Conservation (phyloP, 305 asterid species). For the Solanum hybrid region DNA sequence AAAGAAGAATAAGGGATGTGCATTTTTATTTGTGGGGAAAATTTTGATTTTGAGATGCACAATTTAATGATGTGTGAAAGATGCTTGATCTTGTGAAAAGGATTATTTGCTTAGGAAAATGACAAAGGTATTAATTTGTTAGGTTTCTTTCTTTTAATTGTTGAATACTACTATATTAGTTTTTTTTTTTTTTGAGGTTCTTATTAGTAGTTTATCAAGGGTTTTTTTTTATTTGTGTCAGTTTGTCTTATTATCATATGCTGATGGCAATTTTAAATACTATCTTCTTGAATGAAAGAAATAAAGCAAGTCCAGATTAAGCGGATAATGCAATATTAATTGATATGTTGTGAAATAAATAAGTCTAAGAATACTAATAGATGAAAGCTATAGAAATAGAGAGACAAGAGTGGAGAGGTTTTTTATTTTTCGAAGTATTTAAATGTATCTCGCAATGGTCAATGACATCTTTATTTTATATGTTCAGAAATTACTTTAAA, state of each 20-base stretch:
- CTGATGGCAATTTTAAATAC: background rate
- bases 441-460: too few species aligned
- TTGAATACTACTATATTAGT: background rate
- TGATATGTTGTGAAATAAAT: background rate
- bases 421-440: background rate
- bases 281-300: background rate
- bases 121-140: background rate
- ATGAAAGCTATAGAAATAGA: background rate
- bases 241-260: background rate
- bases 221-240: background rate
- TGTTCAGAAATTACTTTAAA: too few species aligned
- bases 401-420: background rate
- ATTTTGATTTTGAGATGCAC: background rate
- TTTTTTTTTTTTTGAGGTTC: background rate
- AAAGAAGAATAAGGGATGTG: conserved; percentile 7
- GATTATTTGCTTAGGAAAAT: background rate
- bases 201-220: background rate
- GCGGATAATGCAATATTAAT: background rate
- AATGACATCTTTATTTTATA: too few species aligned
- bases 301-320: background rate
- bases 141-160: background rate
- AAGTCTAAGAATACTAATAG: background rate
- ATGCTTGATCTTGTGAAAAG: background rate
- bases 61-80: background rate
- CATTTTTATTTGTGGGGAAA: conserved; percentile 2